Evolutionary conservation across 768 basidiomycete genomes (phyloP).

Genomic region (Hirschioporus abietinus): DNA sequence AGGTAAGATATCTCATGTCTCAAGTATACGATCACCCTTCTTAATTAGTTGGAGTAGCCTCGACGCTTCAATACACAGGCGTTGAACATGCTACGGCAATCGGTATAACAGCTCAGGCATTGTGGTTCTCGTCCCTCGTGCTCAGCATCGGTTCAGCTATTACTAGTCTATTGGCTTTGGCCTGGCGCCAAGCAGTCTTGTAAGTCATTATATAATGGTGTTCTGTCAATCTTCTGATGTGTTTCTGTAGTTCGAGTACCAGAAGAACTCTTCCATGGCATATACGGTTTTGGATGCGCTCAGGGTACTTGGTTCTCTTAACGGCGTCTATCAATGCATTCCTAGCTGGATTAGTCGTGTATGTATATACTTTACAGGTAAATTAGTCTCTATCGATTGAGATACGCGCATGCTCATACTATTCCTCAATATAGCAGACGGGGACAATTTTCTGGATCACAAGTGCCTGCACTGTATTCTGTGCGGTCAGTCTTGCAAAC

Average conservation of each 20-base stretch:
- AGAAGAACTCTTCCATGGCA: background rate
- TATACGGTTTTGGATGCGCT: background rate
- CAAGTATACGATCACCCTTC: no score
- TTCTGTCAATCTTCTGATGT: no score
- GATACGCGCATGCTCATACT: no score
- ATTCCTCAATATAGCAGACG: background rate
- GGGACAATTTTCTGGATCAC: background rate
- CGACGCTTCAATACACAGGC: background rate
- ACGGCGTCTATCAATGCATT: background rate
- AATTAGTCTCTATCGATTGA: no score
- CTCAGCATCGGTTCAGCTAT: background rate
- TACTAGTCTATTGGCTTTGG: background rate
- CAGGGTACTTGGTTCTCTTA: background rate
- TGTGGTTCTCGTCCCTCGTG: background rate
- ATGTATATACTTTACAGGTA: background rate
- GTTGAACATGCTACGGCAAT: background rate
- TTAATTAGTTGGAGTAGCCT: background rate
- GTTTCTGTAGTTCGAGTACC: background rate
- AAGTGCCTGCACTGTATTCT: background rate
- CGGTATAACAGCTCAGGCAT: background rate
- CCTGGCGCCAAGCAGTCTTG: background rate
- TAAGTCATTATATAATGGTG: background rate
- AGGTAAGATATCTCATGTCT: no score
- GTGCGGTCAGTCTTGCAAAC: background rate
- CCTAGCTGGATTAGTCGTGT: background rate